A percentile compares a stretch with the other conserved stretches of the same genome.
Evolutionary conservation across 192 early-diverging fungal species (phyloP).

Genomic region (Chytriomyces confervae): DNA sequence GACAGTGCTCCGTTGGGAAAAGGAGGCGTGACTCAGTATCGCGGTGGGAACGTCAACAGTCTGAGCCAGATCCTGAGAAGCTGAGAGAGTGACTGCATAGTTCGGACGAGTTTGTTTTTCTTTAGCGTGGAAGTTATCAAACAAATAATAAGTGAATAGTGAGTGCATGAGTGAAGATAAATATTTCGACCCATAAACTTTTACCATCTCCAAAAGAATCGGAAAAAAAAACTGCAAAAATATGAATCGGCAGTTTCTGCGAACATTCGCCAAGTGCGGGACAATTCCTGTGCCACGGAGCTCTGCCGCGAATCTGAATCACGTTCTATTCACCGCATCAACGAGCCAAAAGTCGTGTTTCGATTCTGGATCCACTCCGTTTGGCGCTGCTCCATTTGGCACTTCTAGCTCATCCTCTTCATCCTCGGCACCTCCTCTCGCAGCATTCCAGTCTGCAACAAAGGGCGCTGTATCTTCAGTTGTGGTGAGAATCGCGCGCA

Average conservation of each 20-base stretch:
- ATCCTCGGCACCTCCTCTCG: background rate
- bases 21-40: constrained; percentile 34
- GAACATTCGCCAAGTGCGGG: no score
- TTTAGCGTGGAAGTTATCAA: background rate
- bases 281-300: background rate
- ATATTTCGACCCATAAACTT: background rate
- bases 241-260: no score
- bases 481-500: background rate
- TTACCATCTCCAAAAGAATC: background rate
- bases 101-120: background rate
- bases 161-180: background rate
- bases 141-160: background rate
- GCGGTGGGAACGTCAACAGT: constrained; percentile 56
- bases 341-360: background rate
- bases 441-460: background rate
- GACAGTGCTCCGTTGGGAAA: constrained; percentile 40
- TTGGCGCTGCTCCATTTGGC: background rate
- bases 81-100: constrained; percentile 11
- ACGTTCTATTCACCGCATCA: background rate
- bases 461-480: background rate
- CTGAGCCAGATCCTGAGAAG: constrained; percentile 55
- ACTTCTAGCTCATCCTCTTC: background rate
- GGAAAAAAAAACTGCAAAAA: no score
- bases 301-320: background rate
- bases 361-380: background rate